Conservation (phyloP, 257 asterid genomes). For the Fraxinus anomala region DNA sequence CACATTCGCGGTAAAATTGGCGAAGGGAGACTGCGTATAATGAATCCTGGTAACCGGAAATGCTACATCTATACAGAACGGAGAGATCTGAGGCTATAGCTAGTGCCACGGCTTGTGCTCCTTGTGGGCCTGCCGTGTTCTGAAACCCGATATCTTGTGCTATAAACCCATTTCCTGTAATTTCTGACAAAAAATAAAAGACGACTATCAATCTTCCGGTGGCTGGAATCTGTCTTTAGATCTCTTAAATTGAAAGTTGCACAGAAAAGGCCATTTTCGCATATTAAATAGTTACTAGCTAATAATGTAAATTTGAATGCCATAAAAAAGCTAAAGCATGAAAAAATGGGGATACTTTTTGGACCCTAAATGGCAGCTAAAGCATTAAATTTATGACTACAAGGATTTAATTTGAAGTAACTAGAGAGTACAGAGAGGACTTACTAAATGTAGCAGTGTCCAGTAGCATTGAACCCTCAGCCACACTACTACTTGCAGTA, state of each 20-base stretch:
- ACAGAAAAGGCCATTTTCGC: background rate
- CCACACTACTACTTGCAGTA: conserved; percentile 45
- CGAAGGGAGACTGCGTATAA: conserved; percentile 39
- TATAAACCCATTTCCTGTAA: conserved; percentile 37
- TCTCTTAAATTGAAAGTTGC: background rate
- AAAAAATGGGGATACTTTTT: background rate
- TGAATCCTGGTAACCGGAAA: conserved; percentile 44
- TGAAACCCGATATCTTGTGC: conserved; percentile 43
- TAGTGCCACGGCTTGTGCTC: conserved; percentile 39
- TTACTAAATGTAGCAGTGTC: conserved; percentile 40
- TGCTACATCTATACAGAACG: conserved; percentile 36
- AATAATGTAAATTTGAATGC: too few species aligned
- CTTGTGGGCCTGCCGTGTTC: conserved; percentile 41
- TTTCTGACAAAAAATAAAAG: conserved; percentile 24
- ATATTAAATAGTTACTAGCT: background rate
- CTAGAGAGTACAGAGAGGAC: background rate
- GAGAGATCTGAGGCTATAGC: conserved; percentile 36
- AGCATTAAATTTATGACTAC: background rate
- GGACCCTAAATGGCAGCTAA: background rate
- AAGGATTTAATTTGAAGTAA: background rate
- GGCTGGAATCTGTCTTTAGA: background rate
- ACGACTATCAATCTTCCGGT: background rate
- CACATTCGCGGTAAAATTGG: conserved; percentile 46
- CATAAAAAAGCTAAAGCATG: background rate
- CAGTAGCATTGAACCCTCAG: conserved; percentile 31